Base-by-base conservation (phyloP, 2,329 filamentous ascomycete species). In the Aspergillus transmontanensis region DNA sequence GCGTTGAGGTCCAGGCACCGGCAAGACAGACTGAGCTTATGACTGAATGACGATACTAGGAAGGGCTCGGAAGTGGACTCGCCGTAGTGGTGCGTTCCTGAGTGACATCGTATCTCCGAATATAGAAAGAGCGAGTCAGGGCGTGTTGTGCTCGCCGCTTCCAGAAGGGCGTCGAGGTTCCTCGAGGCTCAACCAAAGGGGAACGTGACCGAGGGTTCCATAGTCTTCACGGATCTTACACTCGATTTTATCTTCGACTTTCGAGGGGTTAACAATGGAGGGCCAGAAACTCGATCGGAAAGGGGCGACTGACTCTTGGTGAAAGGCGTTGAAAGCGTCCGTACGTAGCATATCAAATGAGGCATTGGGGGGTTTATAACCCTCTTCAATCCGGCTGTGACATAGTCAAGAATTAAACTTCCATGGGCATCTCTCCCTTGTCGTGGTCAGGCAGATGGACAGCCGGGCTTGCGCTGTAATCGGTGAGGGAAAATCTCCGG, bases 401-500 rank as follows among this genome's bases (percentile, higher is more conserved):
- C 56, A 45, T 32, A 30, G 12, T 9, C 48, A 39, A 12, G 28
- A 23, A 48, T 45, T 26, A 10, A 43, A 23, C 28, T 50, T 53
- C 32, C 30, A 21, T 12, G 32, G 50, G 51, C 32, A 39, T 26
- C 34, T 14, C 21, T 55, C 51, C 2, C 19, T 30, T 55, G 39
- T 30, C 39, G n/a, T 21, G 23, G 39, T 60, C 50, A 46, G 58
- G 58, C 26, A 36, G 30, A 60, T 14, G 12, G 39, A 39, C 51
- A 39, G 57, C 53, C 51, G 30, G 43, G 4, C 39, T 28, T 45
- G 28, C 39, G 28, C 16, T 28, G 59, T 36, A 26, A 36, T 34
- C 30, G 50, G 23, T 28, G 34, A n/a, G 32, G 16, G 11, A 32
- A 60, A 57, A 48, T 46, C 50, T 45, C 51, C 58, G 58, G 48